Evolutionary conservation across 768 basidiomycete species (phyloP), one percentile per base, ranked within the genome.

Genomic region (Kwoniella heveanensis): DNA sequence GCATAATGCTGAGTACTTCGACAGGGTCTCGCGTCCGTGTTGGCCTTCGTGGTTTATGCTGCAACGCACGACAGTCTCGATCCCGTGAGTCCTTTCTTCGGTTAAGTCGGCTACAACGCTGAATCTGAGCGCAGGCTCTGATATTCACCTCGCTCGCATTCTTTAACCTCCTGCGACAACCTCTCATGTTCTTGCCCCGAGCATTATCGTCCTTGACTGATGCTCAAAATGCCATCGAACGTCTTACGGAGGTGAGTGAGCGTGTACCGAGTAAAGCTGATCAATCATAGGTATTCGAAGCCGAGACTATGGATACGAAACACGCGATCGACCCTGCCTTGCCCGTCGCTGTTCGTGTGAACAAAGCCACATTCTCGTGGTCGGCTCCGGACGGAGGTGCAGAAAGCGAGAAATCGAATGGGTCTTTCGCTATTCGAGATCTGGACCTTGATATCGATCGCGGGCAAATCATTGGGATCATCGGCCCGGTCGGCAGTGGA

Each of bases 401-500:
- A 4, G 57, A 60, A 50, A 44, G 60, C 12, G n/a, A 32, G 26
- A 55, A 26, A 24, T 53, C 60, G 44, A 39, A 62, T 51, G 55
- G 50, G 37, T 25, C 85, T 1, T 89, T 89, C 77, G 78, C 79
- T 46, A 78, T 90, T 6, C 76, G 79, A 39, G 79, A 85, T 63
- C 71, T 89, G 56, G 82, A 79, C 30, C 80, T 90, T 79, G 66
- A 77, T 5, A 80, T 90, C 25, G 83, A 84, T 8, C 82, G 85
- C n/a, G 88, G 88, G 1, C 79, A 80, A 19, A 80, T 89, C 27
- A 83, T 85, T 0, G 89, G 85, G 2, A 82, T 90, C 39, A 86
- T 88, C 3, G 88, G 88, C 0, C 83, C 85, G 15, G 87, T 90
- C 10, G 89, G 89, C 15, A 85, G 85, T 39, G 88, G 88, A 25